Conservation (phyloP, 2,329 filamentous ascomycete genomes). For the Helotiales sp. region DNA sequence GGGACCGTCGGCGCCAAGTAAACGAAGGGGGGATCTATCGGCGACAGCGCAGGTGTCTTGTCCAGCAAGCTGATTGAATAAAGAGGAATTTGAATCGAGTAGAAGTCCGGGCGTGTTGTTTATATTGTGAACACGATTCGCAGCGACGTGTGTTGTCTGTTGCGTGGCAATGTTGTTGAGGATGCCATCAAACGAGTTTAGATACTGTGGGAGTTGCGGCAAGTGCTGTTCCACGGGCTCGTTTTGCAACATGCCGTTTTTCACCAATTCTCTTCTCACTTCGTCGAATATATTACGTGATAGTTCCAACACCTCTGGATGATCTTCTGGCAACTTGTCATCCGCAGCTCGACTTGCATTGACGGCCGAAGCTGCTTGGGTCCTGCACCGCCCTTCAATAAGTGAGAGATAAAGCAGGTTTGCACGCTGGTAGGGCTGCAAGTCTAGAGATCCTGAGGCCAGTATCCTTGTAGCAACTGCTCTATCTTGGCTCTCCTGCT, state of each 20-base stretch:
- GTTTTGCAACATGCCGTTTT: conserved; percentile 30
- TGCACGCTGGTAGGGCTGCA: conserved; percentile 25
- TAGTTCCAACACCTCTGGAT: conserved; percentile 27
- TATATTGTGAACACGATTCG: not conserved
- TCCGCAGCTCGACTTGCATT: conserved; percentile 25
- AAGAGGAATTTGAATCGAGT: not conserved
- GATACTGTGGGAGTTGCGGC: conserved; percentile 24
- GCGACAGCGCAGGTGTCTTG: not conserved
- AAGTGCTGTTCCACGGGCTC: conserved; percentile 21
- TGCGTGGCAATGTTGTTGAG: conserved; percentile 26
- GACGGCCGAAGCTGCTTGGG: conserved; percentile 26
- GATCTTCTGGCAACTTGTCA: conserved; percentile 26
- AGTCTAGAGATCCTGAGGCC: conserved; percentile 16
- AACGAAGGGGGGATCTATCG: not conserved
- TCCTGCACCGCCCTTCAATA: conserved; percentile 33
- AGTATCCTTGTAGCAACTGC: conserved; percentile 11
- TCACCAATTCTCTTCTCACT: conserved; percentile 23
- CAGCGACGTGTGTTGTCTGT: conserved; percentile 2
- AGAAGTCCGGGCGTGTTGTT: not conserved
- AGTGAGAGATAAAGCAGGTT: conserved; percentile 32
- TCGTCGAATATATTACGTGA: conserved; percentile 27
- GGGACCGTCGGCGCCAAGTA: not conserved
- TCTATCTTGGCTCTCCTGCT: not conserved
- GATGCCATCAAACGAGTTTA: conserved; percentile 28
- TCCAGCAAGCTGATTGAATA: not conserved